phyloP scores from a whole-genome alignment of 305 asterid genomes.

The Fraxinus sp. region DNA sequence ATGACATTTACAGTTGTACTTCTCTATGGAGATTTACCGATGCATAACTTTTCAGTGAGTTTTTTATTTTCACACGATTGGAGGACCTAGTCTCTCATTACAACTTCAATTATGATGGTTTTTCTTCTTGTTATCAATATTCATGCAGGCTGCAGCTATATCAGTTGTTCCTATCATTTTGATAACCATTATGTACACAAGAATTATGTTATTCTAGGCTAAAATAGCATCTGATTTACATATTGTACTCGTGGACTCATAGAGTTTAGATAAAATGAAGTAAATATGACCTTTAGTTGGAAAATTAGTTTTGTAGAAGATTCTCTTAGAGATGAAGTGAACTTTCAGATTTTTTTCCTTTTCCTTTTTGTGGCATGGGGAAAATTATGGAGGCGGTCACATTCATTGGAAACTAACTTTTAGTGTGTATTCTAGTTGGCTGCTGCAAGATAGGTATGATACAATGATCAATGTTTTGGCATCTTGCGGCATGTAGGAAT shows the following conservation, averaged over 20 bases:
- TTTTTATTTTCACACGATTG: background rate
- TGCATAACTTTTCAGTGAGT: background rate
- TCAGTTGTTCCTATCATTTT: background rate
- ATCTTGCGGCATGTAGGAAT: background rate
- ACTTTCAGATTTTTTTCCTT: background rate
- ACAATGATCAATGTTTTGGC: background rate
- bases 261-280: background rate
- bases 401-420: background rate
- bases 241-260: background rate
- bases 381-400: background rate
- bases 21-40: background rate
- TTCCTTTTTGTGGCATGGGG: background rate
- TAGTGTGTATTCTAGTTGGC: background rate
- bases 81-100: background rate
- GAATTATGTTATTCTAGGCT: background rate
- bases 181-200: background rate
- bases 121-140: background rate
- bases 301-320: background rate
- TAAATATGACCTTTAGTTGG: conserved; percentile 1
- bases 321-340: background rate
- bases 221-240: background rate
- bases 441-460: background rate
- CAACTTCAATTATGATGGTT: background rate
- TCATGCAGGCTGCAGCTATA: background rate
- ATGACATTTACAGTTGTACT: background rate